A percentile compares a stretch with the other conserved stretches of the same genome.
These are phyloP conservation scores for Paulownia fortunei DNA, from an alignment of 257 asterid species.

Conservation along the genomic window DNA sequence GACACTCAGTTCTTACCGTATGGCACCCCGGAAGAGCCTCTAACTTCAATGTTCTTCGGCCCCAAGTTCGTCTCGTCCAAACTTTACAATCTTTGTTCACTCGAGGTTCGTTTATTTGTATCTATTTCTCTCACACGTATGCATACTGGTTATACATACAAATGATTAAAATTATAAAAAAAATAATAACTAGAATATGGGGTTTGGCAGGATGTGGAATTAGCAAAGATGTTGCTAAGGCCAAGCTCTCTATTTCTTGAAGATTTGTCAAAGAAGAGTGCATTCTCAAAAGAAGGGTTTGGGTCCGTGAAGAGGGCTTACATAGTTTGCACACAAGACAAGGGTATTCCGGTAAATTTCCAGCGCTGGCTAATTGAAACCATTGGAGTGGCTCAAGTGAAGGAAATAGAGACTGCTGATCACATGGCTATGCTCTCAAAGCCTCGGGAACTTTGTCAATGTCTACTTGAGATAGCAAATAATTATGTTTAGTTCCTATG, in stretches of 20 bases:
- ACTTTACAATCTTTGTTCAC: conserved; percentile 45
- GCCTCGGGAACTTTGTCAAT: conserved; percentile 39
- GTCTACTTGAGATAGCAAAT: conserved; percentile 46
- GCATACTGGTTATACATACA: no score
- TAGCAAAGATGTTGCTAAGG: conserved; percentile 53
- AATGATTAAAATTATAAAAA: neutral
- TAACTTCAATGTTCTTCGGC: conserved; percentile 44
- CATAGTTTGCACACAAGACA: conserved; percentile 45
- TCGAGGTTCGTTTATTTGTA: conserved; percentile 39
- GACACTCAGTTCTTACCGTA: conserved; percentile 49
- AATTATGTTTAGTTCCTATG: neutral
- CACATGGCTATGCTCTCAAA: conserved; percentile 60
- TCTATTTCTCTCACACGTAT: neutral
- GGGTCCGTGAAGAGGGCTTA: conserved; percentile 58
- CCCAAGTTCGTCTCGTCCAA: conserved; percentile 39
- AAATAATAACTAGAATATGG: neutral
- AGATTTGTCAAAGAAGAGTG: conserved; percentile 41
- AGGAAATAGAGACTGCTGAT: conserved; percentile 48
- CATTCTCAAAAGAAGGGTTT: conserved; percentile 44
- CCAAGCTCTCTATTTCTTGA: conserved; percentile 43
- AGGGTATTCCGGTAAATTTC: conserved; percentile 36
- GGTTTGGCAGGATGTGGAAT: conserved; percentile 50
- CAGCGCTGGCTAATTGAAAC: conserved; percentile 57
- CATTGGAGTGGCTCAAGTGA: conserved; percentile 40
- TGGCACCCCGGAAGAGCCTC: conserved; percentile 47